phyloP scores from a whole-genome alignment of 768 basidiomycete species.

The Psilocybe subaeruginosa region DNA sequence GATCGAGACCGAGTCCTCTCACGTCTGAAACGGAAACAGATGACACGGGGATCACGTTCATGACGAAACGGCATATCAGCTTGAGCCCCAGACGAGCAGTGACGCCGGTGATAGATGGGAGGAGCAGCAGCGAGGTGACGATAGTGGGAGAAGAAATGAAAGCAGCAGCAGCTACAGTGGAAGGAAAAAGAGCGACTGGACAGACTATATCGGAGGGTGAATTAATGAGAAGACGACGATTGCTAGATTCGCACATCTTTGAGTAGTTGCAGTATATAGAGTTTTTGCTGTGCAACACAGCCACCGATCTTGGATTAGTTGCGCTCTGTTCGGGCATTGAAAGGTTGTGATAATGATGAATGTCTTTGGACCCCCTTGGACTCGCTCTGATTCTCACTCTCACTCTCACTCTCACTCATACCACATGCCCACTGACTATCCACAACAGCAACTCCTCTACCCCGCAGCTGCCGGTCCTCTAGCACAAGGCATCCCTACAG shows the following conservation, averaged over 20 bases:
- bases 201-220: constrained; percentile 79
- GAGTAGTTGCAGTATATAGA: constrained; percentile 32
- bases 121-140: constrained; percentile 12
- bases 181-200: constrained; percentile 40
- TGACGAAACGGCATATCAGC: constrained; percentile 48
- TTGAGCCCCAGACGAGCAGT: constrained; percentile 9
- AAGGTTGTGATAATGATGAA: constrained; percentile 17
- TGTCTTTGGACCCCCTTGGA: constrained; percentile 6
- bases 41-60: constrained; percentile 71
- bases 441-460: constrained; percentile 35
- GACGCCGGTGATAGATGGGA: constrained; percentile 5
- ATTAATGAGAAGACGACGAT: constrained; percentile 74
- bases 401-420: constrained; percentile 7
- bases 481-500: constrained; percentile 45
- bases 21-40: constrained; percentile 61
- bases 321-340: constrained; percentile 16
- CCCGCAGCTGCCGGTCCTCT: constrained; percentile 42
- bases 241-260: constrained; percentile 76
- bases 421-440: constrained; percentile 41
- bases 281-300: constrained; percentile 36
- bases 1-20: constrained; percentile 22
- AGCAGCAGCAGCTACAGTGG: constrained; percentile 3
- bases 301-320: constrained; percentile 29
- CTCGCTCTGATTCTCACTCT: constrained; percentile 17
- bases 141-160: constrained; percentile 6